A percentile compares a stretch with the other conserved stretches of the same genome.
These are phyloP conservation scores for Globisporangium orthogonon DNA, from an alignment of 352 stramenopile genomes.

Conservation along the genomic window DNA sequence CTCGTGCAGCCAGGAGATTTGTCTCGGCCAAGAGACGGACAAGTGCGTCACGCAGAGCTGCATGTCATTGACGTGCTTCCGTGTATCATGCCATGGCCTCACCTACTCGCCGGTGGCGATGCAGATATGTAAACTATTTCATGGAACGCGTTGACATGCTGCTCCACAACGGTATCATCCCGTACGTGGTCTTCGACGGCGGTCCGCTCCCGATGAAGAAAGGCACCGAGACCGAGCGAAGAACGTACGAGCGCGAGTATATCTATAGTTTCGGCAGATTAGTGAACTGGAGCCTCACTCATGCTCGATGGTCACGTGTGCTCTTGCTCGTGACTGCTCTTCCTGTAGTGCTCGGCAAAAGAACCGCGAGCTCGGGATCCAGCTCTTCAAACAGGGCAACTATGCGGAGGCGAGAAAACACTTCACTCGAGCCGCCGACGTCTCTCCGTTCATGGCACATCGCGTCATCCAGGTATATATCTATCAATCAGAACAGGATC, in stretches of 20 bases:
- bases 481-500: no score
- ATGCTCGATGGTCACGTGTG: not conserved
- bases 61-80: no score
- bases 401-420: slow-evolving; percentile 60
- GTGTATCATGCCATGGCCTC: no score
- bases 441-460: slow-evolving; percentile 78
- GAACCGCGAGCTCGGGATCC: slow-evolving; percentile 55
- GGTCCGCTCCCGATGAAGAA: slow-evolving; percentile 73
- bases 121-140: slow-evolving; percentile 76
- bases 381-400: slow-evolving; percentile 48
- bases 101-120: not conserved
- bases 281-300: not conserved
- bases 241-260: slow-evolving; percentile 26
- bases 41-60: slow-evolving; percentile 29
- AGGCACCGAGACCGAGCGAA: slow-evolving; percentile 63
- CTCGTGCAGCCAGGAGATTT: slow-evolving; percentile 68
- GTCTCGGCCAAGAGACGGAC: slow-evolving; percentile 55
- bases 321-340: not conserved
- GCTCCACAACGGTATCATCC: slow-evolving; percentile 45
- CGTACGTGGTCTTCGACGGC: slow-evolving; percentile 79
- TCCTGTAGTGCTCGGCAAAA: slow-evolving; percentile 47
- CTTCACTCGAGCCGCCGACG: slow-evolving; percentile 65
- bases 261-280: not conserved
- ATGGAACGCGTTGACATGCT: slow-evolving; percentile 52
- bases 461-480: slow-evolving; percentile 56